Percentiles rank a stretch among this genome's conserved stretches.
phyloP scores from a whole-genome alignment of 176 grass and related monocot genomes.

The Musa itinerans region DNA sequence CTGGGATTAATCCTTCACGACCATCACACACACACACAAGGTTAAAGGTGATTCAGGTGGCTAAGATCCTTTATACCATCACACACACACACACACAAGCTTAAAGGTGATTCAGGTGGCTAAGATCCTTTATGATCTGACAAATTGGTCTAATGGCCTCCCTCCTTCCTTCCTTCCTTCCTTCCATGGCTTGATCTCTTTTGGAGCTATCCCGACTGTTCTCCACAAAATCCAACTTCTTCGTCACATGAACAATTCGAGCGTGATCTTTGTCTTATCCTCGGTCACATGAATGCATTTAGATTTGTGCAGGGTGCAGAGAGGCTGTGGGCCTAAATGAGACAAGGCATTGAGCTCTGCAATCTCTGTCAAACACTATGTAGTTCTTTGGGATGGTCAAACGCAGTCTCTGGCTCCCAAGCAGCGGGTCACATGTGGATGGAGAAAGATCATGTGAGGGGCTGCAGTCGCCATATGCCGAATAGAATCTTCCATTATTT shows the following conservation, averaged over 20 bases:
- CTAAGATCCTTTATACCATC: no score
- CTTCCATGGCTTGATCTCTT: neutral
- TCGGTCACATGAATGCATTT: constrained; percentile 5
- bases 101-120: no score
- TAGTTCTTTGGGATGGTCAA: constrained; percentile 2
- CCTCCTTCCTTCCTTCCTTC: neutral
- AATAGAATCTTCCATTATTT: constrained; percentile 86
- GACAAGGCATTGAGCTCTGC: neutral
- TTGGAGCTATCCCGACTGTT: neutral
- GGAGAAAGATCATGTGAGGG: constrained; percentile 57
- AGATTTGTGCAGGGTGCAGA: neutral
- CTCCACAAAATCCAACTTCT: no score
- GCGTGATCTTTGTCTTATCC: neutral
- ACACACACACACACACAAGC: no score
- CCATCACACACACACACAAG: no score
- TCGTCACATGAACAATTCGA: neutral
- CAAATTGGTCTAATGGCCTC: no score
- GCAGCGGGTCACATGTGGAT: constrained; percentile 62
- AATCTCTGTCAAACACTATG: neutral
- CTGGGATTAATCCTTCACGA: no score
- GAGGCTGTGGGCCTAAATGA: neutral
- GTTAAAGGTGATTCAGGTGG: no score
- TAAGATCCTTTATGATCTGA: no score
- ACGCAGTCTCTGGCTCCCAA: constrained; percentile 52
- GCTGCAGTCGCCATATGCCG: constrained; percentile 62